A percentile compares a stretch with the other conserved stretches of the same genome.
These are phyloP conservation scores for Fusarium austroafricanum DNA, from an alignment of 2,329 filamentous ascomycete species.

Conservation along the genomic window DNA sequence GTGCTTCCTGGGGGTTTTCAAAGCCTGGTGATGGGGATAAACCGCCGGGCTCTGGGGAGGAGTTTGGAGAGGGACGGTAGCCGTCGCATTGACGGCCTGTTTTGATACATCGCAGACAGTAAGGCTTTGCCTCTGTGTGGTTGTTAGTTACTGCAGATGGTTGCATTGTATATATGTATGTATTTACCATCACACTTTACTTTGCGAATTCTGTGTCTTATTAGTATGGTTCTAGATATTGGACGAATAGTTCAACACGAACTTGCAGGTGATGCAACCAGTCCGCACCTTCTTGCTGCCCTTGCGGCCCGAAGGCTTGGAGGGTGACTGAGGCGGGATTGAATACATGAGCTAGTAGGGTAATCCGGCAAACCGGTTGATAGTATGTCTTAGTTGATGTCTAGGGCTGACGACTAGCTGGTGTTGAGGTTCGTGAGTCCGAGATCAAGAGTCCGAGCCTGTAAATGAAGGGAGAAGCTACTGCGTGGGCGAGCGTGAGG, in stretches of 20 bases:
- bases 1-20: conserved; percentile 37
- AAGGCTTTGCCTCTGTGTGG: conserved; percentile 59
- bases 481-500: neutral
- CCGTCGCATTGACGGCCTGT: conserved; percentile 69
- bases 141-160: neutral
- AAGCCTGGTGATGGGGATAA: conserved; percentile 39
- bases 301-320: conserved; percentile 50
- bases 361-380: neutral
- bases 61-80: conserved; percentile 52
- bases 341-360: conserved; percentile 13
- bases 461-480: conserved; percentile 19
- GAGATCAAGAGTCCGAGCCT: conserved; percentile 32
- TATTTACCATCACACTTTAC: conserved; percentile 28
- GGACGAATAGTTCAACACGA: conserved; percentile 42
- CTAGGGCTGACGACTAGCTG: neutral
- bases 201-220: conserved; percentile 10
- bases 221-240: neutral
- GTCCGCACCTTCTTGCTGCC: conserved; percentile 60
- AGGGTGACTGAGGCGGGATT: conserved; percentile 5
- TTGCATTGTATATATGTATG: neutral
- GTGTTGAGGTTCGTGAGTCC: neutral
- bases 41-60: conserved; percentile 28
- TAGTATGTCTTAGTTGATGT: neutral
- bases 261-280: conserved; percentile 68
- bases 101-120: conserved; percentile 64